A percentile compares a stretch with the other conserved stretches of the same genome.
Evolutionary conservation across 2,329 filamentous ascomycete species (phyloP).

Genomic region (Colletotrichum shisoi): DNA sequence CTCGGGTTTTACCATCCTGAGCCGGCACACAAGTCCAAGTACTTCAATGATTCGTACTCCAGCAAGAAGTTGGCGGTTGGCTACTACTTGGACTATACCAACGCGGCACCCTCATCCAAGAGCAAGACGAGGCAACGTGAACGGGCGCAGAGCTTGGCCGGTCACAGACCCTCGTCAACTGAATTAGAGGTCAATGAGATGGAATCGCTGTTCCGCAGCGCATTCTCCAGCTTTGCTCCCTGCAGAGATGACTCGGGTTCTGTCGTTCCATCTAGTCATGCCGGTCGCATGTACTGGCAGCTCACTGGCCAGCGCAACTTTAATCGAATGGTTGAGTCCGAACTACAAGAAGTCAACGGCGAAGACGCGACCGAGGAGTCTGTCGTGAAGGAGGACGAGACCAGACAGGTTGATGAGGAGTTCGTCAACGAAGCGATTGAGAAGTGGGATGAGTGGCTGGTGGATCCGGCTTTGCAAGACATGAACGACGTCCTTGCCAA

Average conservation of each 20-base stretch:
- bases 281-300: constrained; percentile 80
- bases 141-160: constrained; percentile 72
- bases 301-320: constrained; percentile 71
- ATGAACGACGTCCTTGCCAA: constrained; percentile 58
- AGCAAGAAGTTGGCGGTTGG: constrained; percentile 71
- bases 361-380: constrained; percentile 48
- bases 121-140: constrained; percentile 72
- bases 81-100: constrained; percentile 74
- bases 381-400: constrained; percentile 45
- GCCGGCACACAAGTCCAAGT: constrained; percentile 62
- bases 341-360: constrained; percentile 54
- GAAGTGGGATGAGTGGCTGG: constrained; percentile 64
- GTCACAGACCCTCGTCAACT: constrained; percentile 62
- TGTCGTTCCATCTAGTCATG: constrained; percentile 71
- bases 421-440: constrained; percentile 63
- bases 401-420: constrained; percentile 56
- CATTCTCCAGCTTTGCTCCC: constrained; percentile 82
- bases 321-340: constrained; percentile 67
- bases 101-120: constrained; percentile 65
- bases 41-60: constrained; percentile 68
- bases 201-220: constrained; percentile 77
- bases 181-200: constrained; percentile 71
- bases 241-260: constrained; percentile 76
- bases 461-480: constrained; percentile 63
- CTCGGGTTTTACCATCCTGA: constrained; percentile 64